Conservation (phyloP, 1,284 basidiomycete genomes). For the Wallemia mellicola region DNA sequence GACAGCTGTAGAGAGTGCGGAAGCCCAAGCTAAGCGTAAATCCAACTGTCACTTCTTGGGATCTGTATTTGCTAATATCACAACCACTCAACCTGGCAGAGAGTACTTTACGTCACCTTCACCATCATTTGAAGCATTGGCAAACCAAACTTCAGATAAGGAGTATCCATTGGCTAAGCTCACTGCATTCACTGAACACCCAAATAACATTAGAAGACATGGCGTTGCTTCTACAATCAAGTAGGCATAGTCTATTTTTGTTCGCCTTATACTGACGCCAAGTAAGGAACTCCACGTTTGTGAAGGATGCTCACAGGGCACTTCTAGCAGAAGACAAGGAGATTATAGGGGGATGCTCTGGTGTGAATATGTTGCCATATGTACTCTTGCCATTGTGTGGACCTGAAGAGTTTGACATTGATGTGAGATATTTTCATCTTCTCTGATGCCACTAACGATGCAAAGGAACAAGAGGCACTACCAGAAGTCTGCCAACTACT, state of each 20-base stretch:
- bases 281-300: conserved; percentile 47
- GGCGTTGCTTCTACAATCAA: conserved; percentile 64
- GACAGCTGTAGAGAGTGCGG: conserved; percentile 18
- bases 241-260: conserved; percentile 16
- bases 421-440: conserved; percentile 21
- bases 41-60: conserved; percentile 47
- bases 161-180: conserved; percentile 60
- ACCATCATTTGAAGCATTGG: conserved; percentile 14
- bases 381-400: conserved; percentile 74
- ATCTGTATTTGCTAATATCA: conserved; percentile 70
- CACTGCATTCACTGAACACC: conserved; percentile 60
- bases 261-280: not conserved
- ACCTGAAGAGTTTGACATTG: conserved; percentile 71
- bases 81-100: conserved; percentile 35
- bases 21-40: conserved; percentile 13
- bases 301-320: conserved; percentile 32
- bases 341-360: conserved; percentile 25
- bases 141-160: conserved; percentile 14
- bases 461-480: conserved; percentile 60
- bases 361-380: conserved; percentile 50
- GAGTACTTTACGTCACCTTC: conserved; percentile 36
- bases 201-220: conserved; percentile 49
- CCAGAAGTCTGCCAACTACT: conserved; percentile 65
- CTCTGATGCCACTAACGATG: conserved; percentile 6
- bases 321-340: conserved; percentile 30